Conservation (phyloP, 345 rosid species). For the Luvunga scandens region DNA sequence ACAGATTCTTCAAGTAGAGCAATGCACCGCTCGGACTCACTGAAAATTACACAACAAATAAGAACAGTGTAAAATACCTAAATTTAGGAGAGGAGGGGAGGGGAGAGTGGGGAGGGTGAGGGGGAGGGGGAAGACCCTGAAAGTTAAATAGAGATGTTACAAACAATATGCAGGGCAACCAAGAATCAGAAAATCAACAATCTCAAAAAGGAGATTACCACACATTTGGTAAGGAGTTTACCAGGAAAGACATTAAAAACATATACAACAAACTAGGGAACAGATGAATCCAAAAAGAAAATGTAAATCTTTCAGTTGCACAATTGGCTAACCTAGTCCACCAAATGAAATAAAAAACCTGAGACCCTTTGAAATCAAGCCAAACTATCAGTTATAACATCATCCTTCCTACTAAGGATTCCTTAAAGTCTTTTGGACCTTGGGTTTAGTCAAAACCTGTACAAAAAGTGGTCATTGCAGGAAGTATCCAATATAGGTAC, state of each 20-base stretch:
- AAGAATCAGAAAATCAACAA: not conserved
- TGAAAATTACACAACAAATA: conserved; percentile 33
- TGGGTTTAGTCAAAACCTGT: not conserved
- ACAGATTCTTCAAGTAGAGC: conserved; percentile 73
- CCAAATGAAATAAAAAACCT: not conserved
- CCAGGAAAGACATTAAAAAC: not conserved
- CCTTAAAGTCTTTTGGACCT: not conserved
- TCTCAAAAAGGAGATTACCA: not conserved
- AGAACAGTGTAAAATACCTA: conserved; percentile 15
- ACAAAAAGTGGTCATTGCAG: not conserved
- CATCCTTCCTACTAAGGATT: not conserved
- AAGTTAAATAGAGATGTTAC: not conserved
- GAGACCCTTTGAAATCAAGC: not conserved
- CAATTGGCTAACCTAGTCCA: not conserved
- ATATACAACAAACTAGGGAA: not conserved
- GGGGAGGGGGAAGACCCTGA: not conserved
- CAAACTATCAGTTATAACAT: not conserved
- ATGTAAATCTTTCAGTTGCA: not conserved
- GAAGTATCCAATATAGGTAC: not conserved
- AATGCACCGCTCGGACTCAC: conserved; percentile 65
- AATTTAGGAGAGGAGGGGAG: not conserved
- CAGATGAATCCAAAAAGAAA: not conserved
- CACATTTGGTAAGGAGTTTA: not conserved
- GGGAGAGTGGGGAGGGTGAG: too few species aligned
- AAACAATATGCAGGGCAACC: conserved; percentile 2